These are phyloP conservation scores for Podospora anserina DNA, from an alignment of 495 filamentous ascomycete genomes.

Conservation along the genomic window DNA sequence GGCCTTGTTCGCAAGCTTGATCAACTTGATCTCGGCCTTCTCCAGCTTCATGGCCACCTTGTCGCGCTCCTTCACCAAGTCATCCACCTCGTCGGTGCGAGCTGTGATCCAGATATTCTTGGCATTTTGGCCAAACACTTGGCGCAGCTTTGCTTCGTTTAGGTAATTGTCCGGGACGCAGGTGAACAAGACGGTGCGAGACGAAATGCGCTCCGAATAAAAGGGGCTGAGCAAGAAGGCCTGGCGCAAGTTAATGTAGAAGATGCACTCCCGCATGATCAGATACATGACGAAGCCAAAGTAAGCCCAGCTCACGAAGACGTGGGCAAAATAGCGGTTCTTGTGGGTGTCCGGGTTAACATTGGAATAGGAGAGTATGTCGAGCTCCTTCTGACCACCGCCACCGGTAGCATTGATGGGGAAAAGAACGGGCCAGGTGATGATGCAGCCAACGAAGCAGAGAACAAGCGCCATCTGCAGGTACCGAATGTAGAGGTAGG, in stretches of 20 bases:
- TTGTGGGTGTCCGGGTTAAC: slow-evolving; percentile 48
- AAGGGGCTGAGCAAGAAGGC: slow-evolving; percentile 86
- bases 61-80: slow-evolving; percentile 82
- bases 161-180: slow-evolving; percentile 76
- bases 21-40: slow-evolving; percentile 81
- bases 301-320: slow-evolving; percentile 69
- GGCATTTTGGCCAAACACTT: slow-evolving; percentile 75
- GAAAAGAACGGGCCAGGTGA: slow-evolving; percentile 84
- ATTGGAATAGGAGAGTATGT: slow-evolving; percentile 77
- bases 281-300: slow-evolving; percentile 84
- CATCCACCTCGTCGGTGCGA: slow-evolving; percentile 75
- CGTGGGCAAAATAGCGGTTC: slow-evolving; percentile 73
- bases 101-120: slow-evolving; percentile 83
- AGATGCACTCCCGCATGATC: slow-evolving; percentile 87
- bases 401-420: slow-evolving; percentile 84
- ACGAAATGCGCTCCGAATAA: slow-evolving; percentile 86
- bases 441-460: slow-evolving; percentile 72
- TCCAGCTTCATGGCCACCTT: slow-evolving; percentile 82
- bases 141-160: slow-evolving; percentile 66
- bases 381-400: slow-evolving; percentile 59
- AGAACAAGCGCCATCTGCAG: slow-evolving; percentile 68
- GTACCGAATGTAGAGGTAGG: slow-evolving; percentile 83
- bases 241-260: slow-evolving; percentile 92
- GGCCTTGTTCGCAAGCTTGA: slow-evolving; percentile 74
- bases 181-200: slow-evolving; percentile 88